Percentiles rank a stretch among this genome's conserved stretches.
phyloP scores from a whole-genome alignment of 495 filamentous ascomycete genomes.

The Pseudotulostoma volvatum region DNA sequence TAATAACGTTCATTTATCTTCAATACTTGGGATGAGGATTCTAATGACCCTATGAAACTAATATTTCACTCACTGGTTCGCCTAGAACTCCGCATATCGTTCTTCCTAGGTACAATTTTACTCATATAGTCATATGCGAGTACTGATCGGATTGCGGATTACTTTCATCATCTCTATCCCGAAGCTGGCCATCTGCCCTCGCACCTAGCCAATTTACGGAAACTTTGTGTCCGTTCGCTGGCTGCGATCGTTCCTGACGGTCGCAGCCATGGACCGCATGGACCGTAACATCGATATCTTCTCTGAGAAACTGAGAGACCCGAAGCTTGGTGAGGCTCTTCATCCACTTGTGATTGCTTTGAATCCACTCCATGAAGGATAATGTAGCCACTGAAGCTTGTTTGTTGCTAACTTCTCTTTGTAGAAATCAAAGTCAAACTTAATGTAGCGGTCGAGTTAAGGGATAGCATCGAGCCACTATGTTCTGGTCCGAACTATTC shows the following conservation, averaged over 20 bases:
- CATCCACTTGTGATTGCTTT: neutral
- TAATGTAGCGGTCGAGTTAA: conserved; percentile 60
- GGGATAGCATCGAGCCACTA: conserved; percentile 68
- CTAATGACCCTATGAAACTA: conserved; percentile 16
- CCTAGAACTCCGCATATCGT: too few species aligned
- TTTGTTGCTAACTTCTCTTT: neutral
- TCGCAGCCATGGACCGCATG: conserved; percentile 14
- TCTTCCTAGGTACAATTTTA: too few species aligned
- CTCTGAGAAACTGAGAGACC: conserved; percentile 41
- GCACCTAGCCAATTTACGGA: conserved; percentile 12
- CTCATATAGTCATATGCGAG: too few species aligned
- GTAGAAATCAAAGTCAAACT: conserved; percentile 61
- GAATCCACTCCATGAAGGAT: neutral
- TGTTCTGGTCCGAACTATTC: conserved; percentile 49
- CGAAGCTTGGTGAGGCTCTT: conserved; percentile 35
- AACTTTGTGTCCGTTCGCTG: neutral
- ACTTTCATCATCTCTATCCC: too few species aligned
- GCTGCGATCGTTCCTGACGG: neutral
- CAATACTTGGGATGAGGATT: conserved; percentile 5
- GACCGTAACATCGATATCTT: conserved; percentile 44
- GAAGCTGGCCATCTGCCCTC: conserved; percentile 29
- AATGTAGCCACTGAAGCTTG: conserved; percentile 4
- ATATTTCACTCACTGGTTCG: too few species aligned
- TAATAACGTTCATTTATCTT: conserved; percentile 36
- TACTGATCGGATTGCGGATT: too few species aligned